Evolutionary conservation across 1,284 basidiomycete species (phyloP), one percentile per base, ranked within the genome.

Genomic region (Sparassis latifolia): DNA sequence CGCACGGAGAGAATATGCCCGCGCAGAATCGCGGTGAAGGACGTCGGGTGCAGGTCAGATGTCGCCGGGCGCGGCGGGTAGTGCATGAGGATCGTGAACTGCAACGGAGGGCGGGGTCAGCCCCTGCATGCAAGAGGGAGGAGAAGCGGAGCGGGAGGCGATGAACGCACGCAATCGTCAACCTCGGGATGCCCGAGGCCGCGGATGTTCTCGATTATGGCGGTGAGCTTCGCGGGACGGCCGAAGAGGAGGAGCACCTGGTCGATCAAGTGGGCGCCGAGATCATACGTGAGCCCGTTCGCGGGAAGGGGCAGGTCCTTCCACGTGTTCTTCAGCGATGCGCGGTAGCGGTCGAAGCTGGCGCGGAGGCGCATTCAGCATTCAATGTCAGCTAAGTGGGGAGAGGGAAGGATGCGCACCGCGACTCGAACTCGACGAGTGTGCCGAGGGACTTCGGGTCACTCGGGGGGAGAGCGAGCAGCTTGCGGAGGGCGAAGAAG

Each of bases 241-340:
- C 91, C 92, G 62, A 93, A 93, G 43, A 94, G 75, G 9, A 75
- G 71, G 31, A 93, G 71, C 4, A 80, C 75, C 66, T 93, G 90
- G 69, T 94, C 91, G 59, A 93, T 81, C 51, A 84, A 67, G 63
- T 87, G 84, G 4, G 83, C 66, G 27, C 81, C 85, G 33, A 87
- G 72, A 60, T 87, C 84, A 61, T 78, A 87, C 2, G 77, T 75
- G 43, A 77, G 69, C 4, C 84, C 82, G 37, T 74, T 73, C 7
- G 73, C 77, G 35, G 79, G 78, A 2, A 70, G 66, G 4, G 74
- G 69, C 41, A 75, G 66, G 51, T 86, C 84, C 62, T 86, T 86
- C 86, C 86, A 87, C 2, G 81, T 79, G n/a, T 80, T 78, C 58
- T 84, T 86, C 20, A 85, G 68, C 0, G 69, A 72, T 9, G 76